Conservation (phyloP, 2,329 filamentous ascomycete species). For the Colletotrichum sp. region DNA sequence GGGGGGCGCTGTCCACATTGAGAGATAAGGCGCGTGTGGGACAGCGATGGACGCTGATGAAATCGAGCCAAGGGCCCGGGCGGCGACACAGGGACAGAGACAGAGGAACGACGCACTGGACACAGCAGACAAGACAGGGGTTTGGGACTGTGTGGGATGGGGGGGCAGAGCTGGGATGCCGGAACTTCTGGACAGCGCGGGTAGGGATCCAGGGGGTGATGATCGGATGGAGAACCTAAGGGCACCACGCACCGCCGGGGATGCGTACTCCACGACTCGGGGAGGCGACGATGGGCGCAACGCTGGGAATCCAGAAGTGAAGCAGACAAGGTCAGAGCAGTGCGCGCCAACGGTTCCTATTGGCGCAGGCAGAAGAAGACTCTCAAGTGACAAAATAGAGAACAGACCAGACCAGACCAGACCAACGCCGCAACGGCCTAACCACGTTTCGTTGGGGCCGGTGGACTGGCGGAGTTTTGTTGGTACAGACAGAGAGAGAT, state of each 20-base stretch:
- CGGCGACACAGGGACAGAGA: not conserved
- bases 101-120: not conserved
- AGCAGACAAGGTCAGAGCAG: slow-evolving; percentile 10
- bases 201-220: not conserved
- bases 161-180: not conserved
- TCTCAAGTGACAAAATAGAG: not conserved
- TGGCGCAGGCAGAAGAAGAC: not conserved
- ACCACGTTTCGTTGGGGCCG: not conserved
- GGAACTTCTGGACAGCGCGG: not conserved
- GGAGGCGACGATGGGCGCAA: not conserved
- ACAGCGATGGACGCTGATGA: slow-evolving; percentile 13
- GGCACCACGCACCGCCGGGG: no score
- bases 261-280: not conserved
- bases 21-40: slow-evolving; percentile 18
- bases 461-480: not conserved
- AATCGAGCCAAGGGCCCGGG: slow-evolving; percentile 18
- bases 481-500: not conserved
- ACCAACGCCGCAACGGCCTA: slow-evolving; percentile 7
- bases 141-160: not conserved
- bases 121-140: not conserved
- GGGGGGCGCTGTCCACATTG: slow-evolving; percentile 1
- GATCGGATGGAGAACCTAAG: not conserved
- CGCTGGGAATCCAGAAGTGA: not conserved
- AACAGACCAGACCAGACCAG: not conserved
- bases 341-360: slow-evolving; percentile 8